phyloP scores from a whole-genome alignment of 75 land plant species.

The Picea glauca region DNA sequence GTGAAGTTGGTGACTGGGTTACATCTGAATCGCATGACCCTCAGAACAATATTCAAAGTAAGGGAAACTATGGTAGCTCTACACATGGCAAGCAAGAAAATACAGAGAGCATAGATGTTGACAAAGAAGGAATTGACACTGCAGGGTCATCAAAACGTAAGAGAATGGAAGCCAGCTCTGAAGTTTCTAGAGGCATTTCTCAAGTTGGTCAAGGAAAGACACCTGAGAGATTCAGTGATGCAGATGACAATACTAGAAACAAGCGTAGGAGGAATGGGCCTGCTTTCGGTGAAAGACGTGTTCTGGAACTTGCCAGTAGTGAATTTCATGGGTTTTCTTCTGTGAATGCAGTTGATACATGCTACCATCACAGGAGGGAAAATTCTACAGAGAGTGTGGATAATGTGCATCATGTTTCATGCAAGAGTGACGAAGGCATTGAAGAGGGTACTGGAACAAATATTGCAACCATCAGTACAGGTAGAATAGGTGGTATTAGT shows the following conservation, averaged over 20 bases:
- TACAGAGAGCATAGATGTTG: constrained; percentile 19
- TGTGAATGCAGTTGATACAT: constrained; percentile 49
- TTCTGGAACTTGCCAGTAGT: constrained; percentile 12
- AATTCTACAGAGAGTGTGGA: constrained; percentile 56
- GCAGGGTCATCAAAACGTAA: constrained; percentile 28
- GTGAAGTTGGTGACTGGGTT: constrained; percentile 25
- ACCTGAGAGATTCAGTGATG: constrained; percentile 7
- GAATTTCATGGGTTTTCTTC: constrained; percentile 32
- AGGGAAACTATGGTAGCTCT: constrained; percentile 12
- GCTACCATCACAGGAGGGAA: constrained; percentile 23
- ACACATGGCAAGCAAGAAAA: constrained; percentile 8
- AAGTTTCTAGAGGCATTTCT: neutral
- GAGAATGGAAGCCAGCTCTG: constrained; percentile 7
- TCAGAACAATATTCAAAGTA: constrained; percentile 2
- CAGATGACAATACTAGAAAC: neutral
- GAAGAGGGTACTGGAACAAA: constrained; percentile 23
- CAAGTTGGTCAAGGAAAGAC: neutral
- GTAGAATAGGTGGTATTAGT: constrained; percentile 16
- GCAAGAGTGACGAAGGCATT: constrained; percentile 14
- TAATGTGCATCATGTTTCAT: constrained; percentile 13
- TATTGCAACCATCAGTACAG: constrained; percentile 21
- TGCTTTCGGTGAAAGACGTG: neutral
- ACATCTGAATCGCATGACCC: constrained; percentile 14
- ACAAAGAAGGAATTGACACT: constrained; percentile 13
- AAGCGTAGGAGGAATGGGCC: constrained; percentile 23